Conservation (phyloP, 2,329 filamentous ascomycete species). For the Hypocreales sp. region DNA sequence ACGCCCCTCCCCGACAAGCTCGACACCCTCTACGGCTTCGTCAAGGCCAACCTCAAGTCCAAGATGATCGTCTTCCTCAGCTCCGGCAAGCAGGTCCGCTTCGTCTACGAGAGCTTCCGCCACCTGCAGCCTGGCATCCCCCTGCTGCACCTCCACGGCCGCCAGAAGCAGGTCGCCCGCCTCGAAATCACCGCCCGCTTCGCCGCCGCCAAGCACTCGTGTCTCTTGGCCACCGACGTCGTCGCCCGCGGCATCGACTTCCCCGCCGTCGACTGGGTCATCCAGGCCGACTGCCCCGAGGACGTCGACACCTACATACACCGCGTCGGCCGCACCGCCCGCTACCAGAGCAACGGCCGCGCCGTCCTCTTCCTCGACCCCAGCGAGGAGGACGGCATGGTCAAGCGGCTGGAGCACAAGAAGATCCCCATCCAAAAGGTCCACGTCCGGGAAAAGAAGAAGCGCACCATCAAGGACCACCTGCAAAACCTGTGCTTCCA, state of each 20-base stretch:
- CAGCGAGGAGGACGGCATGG: slow-evolving; percentile 83
- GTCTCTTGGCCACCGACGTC: slow-evolving; percentile 90
- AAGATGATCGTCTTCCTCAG: slow-evolving; percentile 95
- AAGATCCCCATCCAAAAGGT: slow-evolving; percentile 81
- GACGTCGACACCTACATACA: slow-evolving; percentile 98
- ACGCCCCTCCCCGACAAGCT: slow-evolving; percentile 79
- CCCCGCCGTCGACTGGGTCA: slow-evolving; percentile 92
- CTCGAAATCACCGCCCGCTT: slow-evolving; percentile 81
- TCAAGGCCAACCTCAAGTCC: slow-evolving; percentile 76
- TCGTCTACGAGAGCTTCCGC: slow-evolving; percentile 85
- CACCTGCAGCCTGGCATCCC: slow-evolving; percentile 91
- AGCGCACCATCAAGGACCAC: slow-evolving; percentile 68
- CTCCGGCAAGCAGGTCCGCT: slow-evolving; percentile 90
- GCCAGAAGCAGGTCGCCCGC: slow-evolving; percentile 81
- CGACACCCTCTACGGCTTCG: slow-evolving; percentile 83
- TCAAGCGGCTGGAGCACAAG: slow-evolving; percentile 70
- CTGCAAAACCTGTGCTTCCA: slow-evolving; percentile 94
- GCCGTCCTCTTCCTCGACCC: slow-evolving; percentile 88
- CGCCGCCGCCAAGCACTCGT: slow-evolving; percentile 63
- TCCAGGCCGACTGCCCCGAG: slow-evolving; percentile 95
- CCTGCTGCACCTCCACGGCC: slow-evolving; percentile 79
- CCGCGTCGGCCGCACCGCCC: slow-evolving; percentile 84
- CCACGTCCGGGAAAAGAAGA: slow-evolving; percentile 78
- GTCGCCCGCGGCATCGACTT: slow-evolving; percentile 91
- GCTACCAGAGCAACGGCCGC: slow-evolving; percentile 74